Evolutionary conservation across 257 asterid genomes (phyloP), one percentile per base, ranked within the genome.

Genomic region (Cinchona pubescens): DNA sequence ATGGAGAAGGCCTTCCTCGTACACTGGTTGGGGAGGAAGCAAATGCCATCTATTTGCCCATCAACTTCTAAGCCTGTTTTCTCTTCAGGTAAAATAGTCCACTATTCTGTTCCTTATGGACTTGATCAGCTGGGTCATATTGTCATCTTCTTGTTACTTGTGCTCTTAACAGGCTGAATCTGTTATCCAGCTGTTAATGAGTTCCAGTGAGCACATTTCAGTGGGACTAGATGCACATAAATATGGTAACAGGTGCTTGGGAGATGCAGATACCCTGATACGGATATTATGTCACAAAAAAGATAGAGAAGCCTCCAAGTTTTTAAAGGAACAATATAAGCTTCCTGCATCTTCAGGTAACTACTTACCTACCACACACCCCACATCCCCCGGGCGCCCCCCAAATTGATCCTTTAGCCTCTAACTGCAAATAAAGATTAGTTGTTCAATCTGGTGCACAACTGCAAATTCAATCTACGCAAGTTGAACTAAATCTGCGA

Each of bases 1-100:
- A 94, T 32, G 98, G 99, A 65, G 97, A 94, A 82, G 99, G 99
- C 63, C 97, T 92, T 73, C 99, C 97, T 67, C 99, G 96, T 75
- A 89, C 96, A 38, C 56, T 89, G 79, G 96, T 94, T 60, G 94
- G 86, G 80, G 89, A 87, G 79, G 95, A 94, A 83, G 89, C 98
- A 78, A 94, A 89, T n/a, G n/a, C n/a, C n/a, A n/a, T n/a, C n/a
- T n/a, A 82, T 80, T 79, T 81, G 89, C 90, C 75, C 90, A 86
- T 81, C 92, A 90, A 79, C 79, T 94, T 74, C 84, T 94, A 65
- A 82, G 83, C 76, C 82, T 94, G 67, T 94, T 89, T 81, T 87
- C 96, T 76, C 93, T 88, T 72, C 87, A 85, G 97, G 99, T 94
- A 59, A 56, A 82, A 69, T 74, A 38, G 43, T 76, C 69, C 53